Base-by-base conservation (phyloP, 2,329 filamentous ascomycete species). In the Westerdykella ornata region DNA sequence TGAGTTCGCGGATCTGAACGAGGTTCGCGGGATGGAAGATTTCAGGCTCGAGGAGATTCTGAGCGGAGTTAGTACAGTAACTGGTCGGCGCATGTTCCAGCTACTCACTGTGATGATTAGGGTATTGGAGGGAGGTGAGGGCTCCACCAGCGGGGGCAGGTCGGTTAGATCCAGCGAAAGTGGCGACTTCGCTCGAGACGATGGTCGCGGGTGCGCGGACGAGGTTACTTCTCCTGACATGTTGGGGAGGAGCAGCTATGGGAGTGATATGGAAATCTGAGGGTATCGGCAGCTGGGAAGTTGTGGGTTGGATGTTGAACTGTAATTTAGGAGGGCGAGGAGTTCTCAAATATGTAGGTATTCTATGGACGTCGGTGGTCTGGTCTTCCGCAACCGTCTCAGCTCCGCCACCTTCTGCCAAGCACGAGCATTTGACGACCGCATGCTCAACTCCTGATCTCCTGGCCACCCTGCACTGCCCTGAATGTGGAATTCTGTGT, bases 51-150 rank as follows among this genome's bases (percentile, higher is more conserved):
- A 81, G 71, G 45, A 92, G 78, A 69, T 88, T 88, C 68, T 71
- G 38, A 22, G 12, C 14, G 8, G 36, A 54, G 52, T 62, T 43
- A 58, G 52, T 33, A 13, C 3, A 9, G 22, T 26, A 26, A 11
- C 4, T 11, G 22, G 3, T 26, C 8, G 7, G 22, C 7, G 3
- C 22, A 11, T 7, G 22, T 26, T 26, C 22, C 22, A 26, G 12
- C 8, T 9, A 52, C 67, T 49, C 57, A 71, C 68, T 56, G 86
- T 92, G 61, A 92, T 83, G 58, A 92, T 79, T 42, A 92, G 80
- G 0, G 86, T 92, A 72, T 92, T 92, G 52, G 83, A 85, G 5
- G 85, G 83, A 41, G 82, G 78, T 18, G 84, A 81, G n/a, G 85
- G 85, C 60, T 80, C 76, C 32, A 73, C 72, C 41, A 86, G 73